Evolutionary conservation across 352 stramenopile species (phyloP).

Genomic region (Thraustochytrium striatum): DNA sequence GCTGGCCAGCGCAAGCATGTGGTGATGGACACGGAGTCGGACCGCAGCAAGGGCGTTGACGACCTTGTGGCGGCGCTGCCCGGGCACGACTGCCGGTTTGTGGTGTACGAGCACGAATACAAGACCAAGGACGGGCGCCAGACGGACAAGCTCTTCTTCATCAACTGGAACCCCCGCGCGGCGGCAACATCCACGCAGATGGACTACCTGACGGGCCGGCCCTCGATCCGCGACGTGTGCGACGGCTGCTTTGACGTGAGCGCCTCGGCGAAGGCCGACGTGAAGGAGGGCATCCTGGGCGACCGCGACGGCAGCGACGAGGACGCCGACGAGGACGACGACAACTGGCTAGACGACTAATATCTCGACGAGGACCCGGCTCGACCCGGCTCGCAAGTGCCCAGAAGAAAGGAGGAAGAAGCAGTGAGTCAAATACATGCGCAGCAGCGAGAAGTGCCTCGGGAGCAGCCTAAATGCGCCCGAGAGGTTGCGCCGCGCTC

Average conservation of each 20-base stretch:
- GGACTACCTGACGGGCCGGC: constrained; percentile 41
- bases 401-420: constrained; percentile 29
- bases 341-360: constrained; percentile 31
- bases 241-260: constrained; percentile 37
- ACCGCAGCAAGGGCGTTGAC: constrained; percentile 28
- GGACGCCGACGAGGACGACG: constrained; percentile 30
- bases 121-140: constrained; percentile 31
- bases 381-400: too few species aligned
- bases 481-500: not conserved
- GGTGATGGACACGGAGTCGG: constrained; percentile 5
- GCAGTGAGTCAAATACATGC: not conserved
- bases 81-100: constrained; percentile 41
- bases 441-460: not conserved
- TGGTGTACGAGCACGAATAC: constrained; percentile 46
- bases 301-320: not conserved
- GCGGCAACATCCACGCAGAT: constrained; percentile 23
- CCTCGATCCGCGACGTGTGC: constrained; percentile 32
- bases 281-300: constrained; percentile 13
- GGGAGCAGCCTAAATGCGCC: not conserved
- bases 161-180: constrained; percentile 47
- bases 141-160: constrained; percentile 46
- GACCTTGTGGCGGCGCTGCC: constrained; percentile 26
- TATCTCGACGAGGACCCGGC: too few species aligned
- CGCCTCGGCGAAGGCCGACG: constrained; percentile 23
- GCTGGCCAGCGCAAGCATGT: not conserved